A percentile compares a stretch with the other conserved stretches of the same genome.
Conservation (phyloP, 2,329 filamentous ascomycete species). For the Fonsecaea multimorphosa region DNA sequence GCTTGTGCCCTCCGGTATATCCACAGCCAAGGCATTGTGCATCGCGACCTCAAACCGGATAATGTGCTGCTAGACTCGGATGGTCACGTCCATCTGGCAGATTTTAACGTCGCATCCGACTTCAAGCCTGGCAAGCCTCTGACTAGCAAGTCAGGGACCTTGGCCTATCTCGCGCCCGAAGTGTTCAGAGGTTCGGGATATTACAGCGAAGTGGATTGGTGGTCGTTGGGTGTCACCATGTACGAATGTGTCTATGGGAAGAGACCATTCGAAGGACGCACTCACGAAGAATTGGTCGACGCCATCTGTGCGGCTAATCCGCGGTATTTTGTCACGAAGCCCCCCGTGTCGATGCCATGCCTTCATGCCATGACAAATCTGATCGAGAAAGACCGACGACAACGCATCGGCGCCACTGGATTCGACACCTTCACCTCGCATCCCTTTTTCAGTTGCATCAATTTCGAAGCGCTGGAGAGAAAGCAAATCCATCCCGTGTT, state of each 20-base stretch:
- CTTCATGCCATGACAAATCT: constrained; percentile 86
- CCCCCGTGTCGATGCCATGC: constrained; percentile 85
- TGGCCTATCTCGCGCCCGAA: constrained; percentile 94
- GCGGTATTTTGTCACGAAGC: constrained; percentile 89
- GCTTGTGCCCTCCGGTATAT: constrained; percentile 90
- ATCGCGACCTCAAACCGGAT: constrained; percentile 90
- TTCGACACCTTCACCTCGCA: constrained; percentile 87
- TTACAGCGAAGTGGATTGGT: constrained; percentile 92
- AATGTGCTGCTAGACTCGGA: constrained; percentile 87
- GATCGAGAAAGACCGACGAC: constrained; percentile 77
- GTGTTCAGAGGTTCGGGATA: constrained; percentile 93
- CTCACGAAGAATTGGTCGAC: constrained; percentile 77
- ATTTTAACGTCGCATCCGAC: constrained; percentile 98
- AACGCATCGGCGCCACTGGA: constrained; percentile 78
- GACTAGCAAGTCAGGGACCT: constrained; percentile 93
- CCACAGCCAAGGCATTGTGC: constrained; percentile 84
- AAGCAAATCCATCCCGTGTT: constrained; percentile 93
- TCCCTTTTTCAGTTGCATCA: constrained; percentile 84
- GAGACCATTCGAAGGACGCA: constrained; percentile 92
- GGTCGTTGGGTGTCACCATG: constrained; percentile 96
- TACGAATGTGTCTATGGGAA: constrained; percentile 99
- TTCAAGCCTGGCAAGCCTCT: constrained; percentile 80
- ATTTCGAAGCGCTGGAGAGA: constrained; percentile 81
- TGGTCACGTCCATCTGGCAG: constrained; percentile 94
- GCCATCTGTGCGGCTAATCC: constrained; percentile 82